Conservation (phyloP, 257 asterid genomes). For the Anisodus acutangulus region DNA sequence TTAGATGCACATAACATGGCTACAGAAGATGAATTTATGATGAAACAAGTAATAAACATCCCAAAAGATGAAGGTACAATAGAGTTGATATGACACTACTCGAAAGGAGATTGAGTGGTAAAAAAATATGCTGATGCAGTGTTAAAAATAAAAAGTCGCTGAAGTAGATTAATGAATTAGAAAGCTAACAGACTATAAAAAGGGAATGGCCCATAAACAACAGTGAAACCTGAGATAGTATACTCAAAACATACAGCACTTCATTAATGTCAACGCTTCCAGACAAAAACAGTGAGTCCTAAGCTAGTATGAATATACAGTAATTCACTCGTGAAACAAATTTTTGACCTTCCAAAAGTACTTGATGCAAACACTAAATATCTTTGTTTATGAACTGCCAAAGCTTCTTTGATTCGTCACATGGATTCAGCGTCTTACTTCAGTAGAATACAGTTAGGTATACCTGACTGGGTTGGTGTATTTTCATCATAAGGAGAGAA, state of each 20-base stretch:
- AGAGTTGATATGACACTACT: neutral
- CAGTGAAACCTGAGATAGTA: neutral
- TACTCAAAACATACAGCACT: neutral
- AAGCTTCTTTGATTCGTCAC: constrained; percentile 3
- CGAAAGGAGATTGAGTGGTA: neutral
- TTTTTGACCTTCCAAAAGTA: neutral
- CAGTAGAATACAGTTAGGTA: neutral
- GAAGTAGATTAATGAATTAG: neutral
- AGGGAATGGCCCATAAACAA: constrained; percentile 12
- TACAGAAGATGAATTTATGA: neutral
- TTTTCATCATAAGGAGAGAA: constrained; percentile 83
- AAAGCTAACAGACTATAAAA: neutral
- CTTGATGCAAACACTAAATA: neutral
- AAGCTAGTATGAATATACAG: neutral
- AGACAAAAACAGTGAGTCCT: neutral
- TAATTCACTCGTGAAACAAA: neutral
- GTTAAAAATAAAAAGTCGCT: neutral
- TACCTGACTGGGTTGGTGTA: constrained; percentile 87
- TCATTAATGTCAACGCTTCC: neutral
- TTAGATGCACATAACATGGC: neutral
- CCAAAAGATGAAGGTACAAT: neutral
- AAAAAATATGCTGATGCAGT: neutral
- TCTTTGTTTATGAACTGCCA: neutral
- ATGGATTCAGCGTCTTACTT: neutral
- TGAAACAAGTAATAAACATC: neutral